Evolutionary conservation across 805 yeast species (phyloP), one percentile per base, ranked within the genome.

Genomic region (Candida golubevii): DNA sequence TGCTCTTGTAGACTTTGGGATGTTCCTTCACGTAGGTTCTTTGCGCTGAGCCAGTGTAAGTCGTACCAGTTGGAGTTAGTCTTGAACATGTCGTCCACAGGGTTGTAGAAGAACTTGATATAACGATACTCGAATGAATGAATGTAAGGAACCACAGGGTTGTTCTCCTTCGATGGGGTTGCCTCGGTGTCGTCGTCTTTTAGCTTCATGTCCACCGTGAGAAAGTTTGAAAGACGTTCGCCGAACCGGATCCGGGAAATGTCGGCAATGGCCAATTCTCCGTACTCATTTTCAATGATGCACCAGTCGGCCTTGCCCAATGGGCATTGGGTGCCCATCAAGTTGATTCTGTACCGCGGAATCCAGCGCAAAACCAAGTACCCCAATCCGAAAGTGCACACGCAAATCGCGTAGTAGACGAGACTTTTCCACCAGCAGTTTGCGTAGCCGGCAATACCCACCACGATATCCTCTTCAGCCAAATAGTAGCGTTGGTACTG

Each of bases 401-500:
- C 41, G 48, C 88, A 83, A 2, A 85, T 46, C 0, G 76, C 11
- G 47, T 78, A 75, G 59, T 83, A 89, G 0, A 75, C 12, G 0
- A 67, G 33, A 5, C 65, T 56, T 48, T 81, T 78, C 51, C 72
- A 42, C 38, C 58, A 58, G 10, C 82, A 77, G 12, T 82, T 78
- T 42, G 64, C 64, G 62, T 87, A 93, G 5, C 98, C 98, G 0
- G 97, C 99, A 49, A 93, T 85, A 49, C 96, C 97, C 47, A 93
- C 78, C 10, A 91, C 91, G 57, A 93, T 70, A 68, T 93, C 99
- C 61, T 93, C 99, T 62, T 93, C 98, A 0, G 97, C 90, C 49
- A 93, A 78, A 62, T 91, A 93, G 62, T 86, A 88, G 45, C 97
- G 74, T 65, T 93, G 99, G 52, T 73, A 75, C 44, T 68, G 69